These are phyloP conservation scores for Phalaenopsis hybrid DNA, from an alignment of 116 monocot genomes.

Conservation along the genomic window DNA sequence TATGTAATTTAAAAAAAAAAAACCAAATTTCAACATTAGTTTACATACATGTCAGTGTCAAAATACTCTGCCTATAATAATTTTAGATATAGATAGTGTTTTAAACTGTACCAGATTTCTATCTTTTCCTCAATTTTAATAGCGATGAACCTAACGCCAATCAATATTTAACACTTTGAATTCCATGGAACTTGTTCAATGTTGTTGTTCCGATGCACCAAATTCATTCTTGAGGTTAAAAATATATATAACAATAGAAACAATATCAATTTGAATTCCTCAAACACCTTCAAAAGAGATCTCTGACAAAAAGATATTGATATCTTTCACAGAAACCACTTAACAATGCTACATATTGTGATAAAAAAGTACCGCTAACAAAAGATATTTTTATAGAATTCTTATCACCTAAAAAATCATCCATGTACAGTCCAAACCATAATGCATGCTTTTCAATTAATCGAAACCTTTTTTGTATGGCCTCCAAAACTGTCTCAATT, in stretches of 20 bases:
- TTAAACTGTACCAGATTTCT: neutral
- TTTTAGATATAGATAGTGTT: neutral
- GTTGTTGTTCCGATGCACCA: neutral
- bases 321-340: neutral
- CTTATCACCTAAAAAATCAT: neutral
- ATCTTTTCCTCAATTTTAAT: neutral
- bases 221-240: neutral
- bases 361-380: neutral
- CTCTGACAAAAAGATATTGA: neutral
- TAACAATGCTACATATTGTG: neutral
- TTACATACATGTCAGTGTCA: neutral
- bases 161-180: neutral
- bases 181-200: neutral
- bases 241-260: no score
- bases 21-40: no score
- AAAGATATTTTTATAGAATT: neutral
- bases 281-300: neutral
- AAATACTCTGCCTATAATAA: neutral
- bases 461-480: no score
- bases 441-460: neutral
- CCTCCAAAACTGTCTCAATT: no score
- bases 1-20: neutral
- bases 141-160: neutral
- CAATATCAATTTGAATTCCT: neutral
- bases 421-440: neutral